Base-by-base conservation (phyloP, 805 yeast genomes). In the Ogataea pilisensis region DNA sequence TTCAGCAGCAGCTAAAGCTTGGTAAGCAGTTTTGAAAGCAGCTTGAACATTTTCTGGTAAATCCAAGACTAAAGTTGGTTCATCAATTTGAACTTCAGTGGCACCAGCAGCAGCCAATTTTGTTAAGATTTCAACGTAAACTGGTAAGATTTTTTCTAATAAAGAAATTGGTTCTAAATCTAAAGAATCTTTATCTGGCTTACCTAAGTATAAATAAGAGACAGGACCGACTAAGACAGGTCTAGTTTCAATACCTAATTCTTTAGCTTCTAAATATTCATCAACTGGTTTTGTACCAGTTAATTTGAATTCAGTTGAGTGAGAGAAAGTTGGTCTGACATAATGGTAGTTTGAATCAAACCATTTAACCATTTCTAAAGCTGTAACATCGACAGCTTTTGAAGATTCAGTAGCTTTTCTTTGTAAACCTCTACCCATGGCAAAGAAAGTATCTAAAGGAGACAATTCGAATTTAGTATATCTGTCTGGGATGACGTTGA, bases 401-500 rank as follows among this genome's bases (percentile, higher is more conserved):
- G 80, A 67, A 54, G 89, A 64, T 58, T 84, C 95, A 54, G 95
- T 85, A 54, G 95, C 95, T 71, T 85, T 82, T 75, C 93, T 87
- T 78, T 93, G 99, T 69, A 93, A 79, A 82, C 99, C 99, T 81
- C 99, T 89, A 73, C 98, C 99, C 98, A 93, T 93, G 64, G 99
- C 99, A 68, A 93, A 93, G 63, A 86, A 73, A 50, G 88, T 86
- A 72, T 93, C 99, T 57, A 93, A 76, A 66, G 88, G 82, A 54
- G 88, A 79, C 66, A 93, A 80, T 61, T 83, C 80, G 73, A 75
- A 87, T 78, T 93, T 85, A 72, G 91, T 75, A 83, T 93, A 93
- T 73, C 98, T 85, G 61, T 88, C 95, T 66, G 99, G 99, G 66
- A 93, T 78, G 57, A 82, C 97, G 65, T 93, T 93, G 84, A 93